Evolutionary conservation across 148 eudicot species (phyloP).

Genomic region (Camellia japonica): DNA sequence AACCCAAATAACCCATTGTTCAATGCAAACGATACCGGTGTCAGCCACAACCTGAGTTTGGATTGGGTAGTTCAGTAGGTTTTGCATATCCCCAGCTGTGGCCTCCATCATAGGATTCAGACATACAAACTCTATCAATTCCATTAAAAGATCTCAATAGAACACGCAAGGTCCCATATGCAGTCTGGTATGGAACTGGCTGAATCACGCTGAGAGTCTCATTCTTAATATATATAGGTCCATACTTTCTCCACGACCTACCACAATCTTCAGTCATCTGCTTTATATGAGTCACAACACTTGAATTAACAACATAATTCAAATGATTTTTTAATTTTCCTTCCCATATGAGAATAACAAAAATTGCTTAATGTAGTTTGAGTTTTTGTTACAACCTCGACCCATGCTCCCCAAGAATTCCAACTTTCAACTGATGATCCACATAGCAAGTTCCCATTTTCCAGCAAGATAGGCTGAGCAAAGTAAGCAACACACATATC

Average conservation of each 20-base stretch:
- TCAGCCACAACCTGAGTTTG: conserved; percentile 74
- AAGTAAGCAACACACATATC: conserved; percentile 4
- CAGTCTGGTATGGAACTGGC: conserved; percentile 88
- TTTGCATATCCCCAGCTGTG: conserved; percentile 69
- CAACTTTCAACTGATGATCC: conserved; percentile 99
- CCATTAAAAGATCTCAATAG: conserved; percentile 66
- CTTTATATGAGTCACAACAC: conserved; percentile 15
- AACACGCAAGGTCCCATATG: conserved; percentile 69
- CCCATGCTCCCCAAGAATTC: conserved; percentile 99
- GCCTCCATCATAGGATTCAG: conserved; percentile 89
- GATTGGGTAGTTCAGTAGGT: conserved; percentile 81
- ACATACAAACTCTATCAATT: conserved; percentile 60
- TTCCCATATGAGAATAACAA: background rate
- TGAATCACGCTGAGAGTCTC: conserved; percentile 76
- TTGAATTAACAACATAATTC: conserved; percentile 6
- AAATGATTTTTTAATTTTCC: background rate
- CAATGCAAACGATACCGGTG: background rate
- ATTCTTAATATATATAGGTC: conserved; percentile 72
- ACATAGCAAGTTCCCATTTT: conserved; percentile 72
- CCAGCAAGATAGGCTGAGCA: conserved; percentile 77
- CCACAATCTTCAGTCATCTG: conserved; percentile 84
- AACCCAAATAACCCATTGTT: background rate
- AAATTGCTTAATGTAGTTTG: background rate
- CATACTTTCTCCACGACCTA: conserved; percentile 77
- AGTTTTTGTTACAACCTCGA: conserved; percentile 53